Evolutionary conservation across 805 yeast species (phyloP).

Genomic region (Metschnikowia rubicola): DNA sequence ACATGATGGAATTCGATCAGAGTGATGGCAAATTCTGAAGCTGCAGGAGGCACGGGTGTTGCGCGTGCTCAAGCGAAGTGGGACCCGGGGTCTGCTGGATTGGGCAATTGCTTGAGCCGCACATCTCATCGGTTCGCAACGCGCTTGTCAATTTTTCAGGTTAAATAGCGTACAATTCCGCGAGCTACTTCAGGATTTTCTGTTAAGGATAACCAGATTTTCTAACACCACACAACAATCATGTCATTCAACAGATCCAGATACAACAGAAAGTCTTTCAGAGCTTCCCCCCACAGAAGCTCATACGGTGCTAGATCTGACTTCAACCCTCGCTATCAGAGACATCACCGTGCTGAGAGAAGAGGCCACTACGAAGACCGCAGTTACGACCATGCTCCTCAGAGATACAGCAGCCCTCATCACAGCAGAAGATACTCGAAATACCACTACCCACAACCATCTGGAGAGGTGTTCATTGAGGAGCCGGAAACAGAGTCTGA

Average conservation of each 20-base stretch:
- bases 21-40: conserved; percentile 1
- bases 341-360: conserved; percentile 5
- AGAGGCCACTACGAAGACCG: background rate
- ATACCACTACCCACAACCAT: conserved; percentile 34
- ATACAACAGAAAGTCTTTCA: conserved; percentile 24
- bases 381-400: background rate
- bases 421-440: conserved; percentile 27
- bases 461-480: conserved; percentile 37
- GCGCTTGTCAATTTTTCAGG: conserved; percentile 1
- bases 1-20: conserved; percentile 4
- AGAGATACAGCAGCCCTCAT: conserved; percentile 5
- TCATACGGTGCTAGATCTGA: conserved; percentile 1
- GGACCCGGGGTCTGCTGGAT: conserved; percentile 3
- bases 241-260: conserved; percentile 20
- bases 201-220: background rate
- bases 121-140: conserved; percentile 17
- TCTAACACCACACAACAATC: background rate
- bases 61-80: background rate
- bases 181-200: background rate
- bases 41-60: conserved; percentile 3
- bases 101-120: conserved; percentile 14
- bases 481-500: conserved; percentile 41
- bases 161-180: conserved; percentile 8
- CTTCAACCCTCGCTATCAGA: conserved; percentile 3
- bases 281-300: conserved; percentile 14